Conservation (phyloP, 805 yeast species). For the Barnettozyma populi region DNA sequence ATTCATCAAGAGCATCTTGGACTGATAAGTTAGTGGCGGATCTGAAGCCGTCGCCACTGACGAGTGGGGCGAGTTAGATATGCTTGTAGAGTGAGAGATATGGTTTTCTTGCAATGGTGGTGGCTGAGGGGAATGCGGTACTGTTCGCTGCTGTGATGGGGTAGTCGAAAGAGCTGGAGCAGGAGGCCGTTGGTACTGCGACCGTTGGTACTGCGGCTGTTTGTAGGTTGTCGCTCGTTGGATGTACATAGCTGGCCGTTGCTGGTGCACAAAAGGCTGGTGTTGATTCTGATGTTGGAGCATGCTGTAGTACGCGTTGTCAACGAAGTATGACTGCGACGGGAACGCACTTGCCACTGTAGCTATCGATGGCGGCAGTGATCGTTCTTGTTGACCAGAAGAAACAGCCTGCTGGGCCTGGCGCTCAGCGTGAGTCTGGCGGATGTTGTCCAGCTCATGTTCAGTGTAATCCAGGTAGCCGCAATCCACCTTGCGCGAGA, state of each 20-base stretch:
- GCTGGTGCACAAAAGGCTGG: not conserved
- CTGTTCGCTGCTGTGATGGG: not conserved
- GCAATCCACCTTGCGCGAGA: conserved; percentile 17
- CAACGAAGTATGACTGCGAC: not conserved
- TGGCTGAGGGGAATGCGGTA: not conserved
- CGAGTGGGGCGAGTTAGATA: not conserved
- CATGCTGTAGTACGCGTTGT: not conserved
- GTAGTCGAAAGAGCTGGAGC: not conserved
- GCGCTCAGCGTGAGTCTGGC: conserved; percentile 9
- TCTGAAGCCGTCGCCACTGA: not conserved
- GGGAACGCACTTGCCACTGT: not conserved
- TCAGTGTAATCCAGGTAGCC: conserved; percentile 15
- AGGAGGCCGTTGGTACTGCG: not conserved
- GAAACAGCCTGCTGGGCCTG: not conserved
- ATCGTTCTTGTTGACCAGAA: not conserved
- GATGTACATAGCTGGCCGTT: not conserved
- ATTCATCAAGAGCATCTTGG: not conserved
- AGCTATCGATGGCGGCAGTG: not conserved
- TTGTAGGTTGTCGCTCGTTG: not conserved
- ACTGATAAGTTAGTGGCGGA: not conserved
- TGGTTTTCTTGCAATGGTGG: not conserved
- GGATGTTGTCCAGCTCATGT: conserved; percentile 10
- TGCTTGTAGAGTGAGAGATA: not conserved
- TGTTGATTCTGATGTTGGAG: not conserved
- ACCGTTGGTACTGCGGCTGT: not conserved